A percentile compares a stretch with the other conserved stretches of the same genome.
Conservation (phyloP, 176 grass and related monocot species). For the Cenchrus purpureus region DNA sequence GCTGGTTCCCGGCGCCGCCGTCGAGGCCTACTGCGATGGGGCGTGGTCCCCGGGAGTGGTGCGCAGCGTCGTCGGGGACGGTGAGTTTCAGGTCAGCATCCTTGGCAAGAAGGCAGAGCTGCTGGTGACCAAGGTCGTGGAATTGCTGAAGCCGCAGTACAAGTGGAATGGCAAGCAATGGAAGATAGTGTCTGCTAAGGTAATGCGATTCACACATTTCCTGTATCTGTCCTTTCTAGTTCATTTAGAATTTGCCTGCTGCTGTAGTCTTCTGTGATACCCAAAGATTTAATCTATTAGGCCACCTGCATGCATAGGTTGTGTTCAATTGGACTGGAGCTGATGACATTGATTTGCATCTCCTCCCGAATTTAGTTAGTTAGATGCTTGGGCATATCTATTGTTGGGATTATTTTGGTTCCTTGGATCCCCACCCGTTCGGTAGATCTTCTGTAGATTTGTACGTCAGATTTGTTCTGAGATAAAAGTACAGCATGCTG, state of each 20-base stretch:
- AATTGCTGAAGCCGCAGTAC: conserved; percentile 46
- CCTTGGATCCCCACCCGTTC: too few species aligned
- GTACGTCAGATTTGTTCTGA: too few species aligned
- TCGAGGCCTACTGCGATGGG: conserved; percentile 56
- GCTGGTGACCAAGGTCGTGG: conserved; percentile 22
- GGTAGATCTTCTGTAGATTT: too few species aligned
- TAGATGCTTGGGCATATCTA: background rate
- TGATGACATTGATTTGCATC: background rate
- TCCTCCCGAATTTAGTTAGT: background rate
- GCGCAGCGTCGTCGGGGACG: background rate
- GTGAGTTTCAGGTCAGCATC: conserved; percentile 38
- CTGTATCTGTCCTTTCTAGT: background rate
- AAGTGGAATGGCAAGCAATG: conserved; percentile 63
- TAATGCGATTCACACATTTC: background rate
- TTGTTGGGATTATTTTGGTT: background rate
- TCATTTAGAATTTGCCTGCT: conserved; percentile 4
- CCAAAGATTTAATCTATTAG: background rate
- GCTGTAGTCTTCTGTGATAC: background rate
- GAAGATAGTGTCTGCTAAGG: conserved; percentile 41
- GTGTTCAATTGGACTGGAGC: background rate
- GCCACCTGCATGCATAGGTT: background rate
- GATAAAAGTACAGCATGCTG: too few species aligned
- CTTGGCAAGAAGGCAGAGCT: conserved; percentile 2
- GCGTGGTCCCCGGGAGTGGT: conserved; percentile 57
- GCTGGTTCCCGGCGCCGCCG: background rate